Base-by-base conservation (phyloP, 768 basidiomycete genomes). In the Gelatoporia subvermispora region DNA sequence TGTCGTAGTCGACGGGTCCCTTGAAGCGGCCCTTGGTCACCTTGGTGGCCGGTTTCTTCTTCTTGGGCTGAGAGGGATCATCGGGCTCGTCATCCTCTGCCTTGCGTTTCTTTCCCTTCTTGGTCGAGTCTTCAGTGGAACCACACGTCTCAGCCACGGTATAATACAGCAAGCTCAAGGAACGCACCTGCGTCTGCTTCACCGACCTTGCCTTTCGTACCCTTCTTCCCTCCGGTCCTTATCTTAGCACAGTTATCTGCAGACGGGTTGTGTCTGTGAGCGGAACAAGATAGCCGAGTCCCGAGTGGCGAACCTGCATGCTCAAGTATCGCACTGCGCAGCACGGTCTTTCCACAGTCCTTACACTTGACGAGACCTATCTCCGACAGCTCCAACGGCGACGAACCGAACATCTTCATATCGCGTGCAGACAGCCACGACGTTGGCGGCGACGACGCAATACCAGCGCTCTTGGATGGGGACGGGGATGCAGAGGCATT, bases 1-100 rank as follows among this genome's bases (percentile, higher is more conserved):
- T 84, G 71, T 96, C 91, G 54, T 84, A 82, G 67, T 97, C 87
- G 43, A 95, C 81, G 3, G 93, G 93, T 1, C 90, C 89, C 59
- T 90, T 90, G 51, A 78, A 68, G 39, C 88, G 82, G 16, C 87
- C 84, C 65, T 89, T 90, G 17, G 81, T 88, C 43, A 86, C 73
- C 64, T 88, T 87, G 24, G 85, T 65, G 3, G 76, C 68, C 0
- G 81, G 73, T 59, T 85, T 87, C 70, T 92, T 91, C 72, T 93
- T 92, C 49, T 81, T 79, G 5, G 85, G 84, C 34, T 74, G 75
- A 18, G 72, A 71, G 2, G 79, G 76, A 51, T 88, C 86, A 17
- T 82, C 78, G 35, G 80, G 81, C 24, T 76, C 75, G 13, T 91
- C 82, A 25, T 78, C 78, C n/a, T 91, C 87, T 16, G 81, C 81